These are phyloP conservation scores for Phytophthora constricta DNA, from an alignment of 352 stramenopile species.

Conservation along the genomic window DNA sequence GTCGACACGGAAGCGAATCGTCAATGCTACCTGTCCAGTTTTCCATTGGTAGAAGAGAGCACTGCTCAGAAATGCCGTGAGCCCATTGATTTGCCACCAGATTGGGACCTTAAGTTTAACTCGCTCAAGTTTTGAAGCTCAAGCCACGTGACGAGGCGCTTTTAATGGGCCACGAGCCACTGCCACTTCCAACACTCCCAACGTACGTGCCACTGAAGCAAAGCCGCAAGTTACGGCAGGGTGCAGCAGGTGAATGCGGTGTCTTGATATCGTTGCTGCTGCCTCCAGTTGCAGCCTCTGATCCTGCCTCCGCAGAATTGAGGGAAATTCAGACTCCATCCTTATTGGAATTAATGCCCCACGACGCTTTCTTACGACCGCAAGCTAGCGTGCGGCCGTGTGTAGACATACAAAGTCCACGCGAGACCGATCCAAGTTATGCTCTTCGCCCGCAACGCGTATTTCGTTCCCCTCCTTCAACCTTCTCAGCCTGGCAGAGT, in stretches of 20 bases:
- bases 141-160: conserved; percentile 71
- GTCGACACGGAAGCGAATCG: conserved; percentile 1
- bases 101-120: conserved; percentile 59
- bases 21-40: conserved; percentile 50
- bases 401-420: conserved; percentile 34
- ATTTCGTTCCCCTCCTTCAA: conserved; percentile 46
- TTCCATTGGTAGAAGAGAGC: conserved; percentile 70
- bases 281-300: neutral
- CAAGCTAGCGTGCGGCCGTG: conserved; percentile 63
- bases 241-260: conserved; percentile 58
- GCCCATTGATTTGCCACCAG: conserved; percentile 43
- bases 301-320: conserved; percentile 2
- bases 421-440: conserved; percentile 63
- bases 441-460: conserved; percentile 56
- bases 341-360: conserved; percentile 50
- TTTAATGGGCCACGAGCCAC: conserved; percentile 61
- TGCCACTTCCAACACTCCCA: conserved; percentile 60
- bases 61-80: conserved; percentile 42
- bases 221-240: conserved; percentile 41
- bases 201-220: conserved; percentile 69
- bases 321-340: conserved; percentile 22
- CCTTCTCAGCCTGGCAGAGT: conserved; percentile 43
- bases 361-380: conserved; percentile 57
- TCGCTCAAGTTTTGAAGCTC: conserved; percentile 69
- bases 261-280: conserved; percentile 17